These are phyloP conservation scores for Volutella citrinella DNA, from an alignment of 2,329 filamentous ascomycete genomes.

Conservation along the genomic window DNA sequence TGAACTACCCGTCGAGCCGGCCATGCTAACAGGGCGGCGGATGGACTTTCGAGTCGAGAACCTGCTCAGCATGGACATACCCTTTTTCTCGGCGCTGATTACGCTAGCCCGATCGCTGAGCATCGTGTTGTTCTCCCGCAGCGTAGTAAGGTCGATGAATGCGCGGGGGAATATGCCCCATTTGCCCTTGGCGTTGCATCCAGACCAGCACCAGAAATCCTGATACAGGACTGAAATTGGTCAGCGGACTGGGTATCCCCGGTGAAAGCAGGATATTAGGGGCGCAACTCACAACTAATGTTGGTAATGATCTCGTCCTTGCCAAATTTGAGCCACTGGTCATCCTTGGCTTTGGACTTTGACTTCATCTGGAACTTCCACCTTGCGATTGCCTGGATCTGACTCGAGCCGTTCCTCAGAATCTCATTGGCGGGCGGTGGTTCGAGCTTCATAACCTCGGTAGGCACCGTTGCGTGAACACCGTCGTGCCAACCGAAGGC, in stretches of 20 bases:
- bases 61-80: conserved; percentile 30
- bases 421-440: conserved; percentile 45
- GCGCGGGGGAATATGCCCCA: conserved; percentile 52
- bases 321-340: conserved; percentile 60
- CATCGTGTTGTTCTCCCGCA: conserved; percentile 34
- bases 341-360: conserved; percentile 29
- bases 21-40: conserved; percentile 31
- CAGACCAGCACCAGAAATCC: conserved; percentile 56
- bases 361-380: conserved; percentile 53
- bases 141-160: conserved; percentile 44
- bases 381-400: conserved; percentile 45
- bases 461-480: conserved; percentile 46
- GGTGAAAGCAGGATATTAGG: neutral
- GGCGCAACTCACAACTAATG: conserved; percentile 48
- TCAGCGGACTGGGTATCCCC: neutral
- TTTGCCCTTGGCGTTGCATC: conserved; percentile 49
- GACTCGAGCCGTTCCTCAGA: conserved; percentile 43
- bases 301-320: conserved; percentile 66
- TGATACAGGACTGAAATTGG: conserved; percentile 37
- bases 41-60: conserved; percentile 31
- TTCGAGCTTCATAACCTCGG: conserved; percentile 47
- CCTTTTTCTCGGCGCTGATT: conserved; percentile 32
- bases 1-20: conserved; percentile 31
- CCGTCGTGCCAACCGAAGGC: conserved; percentile 57
- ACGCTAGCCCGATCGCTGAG: conserved; percentile 28